Percentiles rank a stretch among this genome's conserved stretches.
Conservation (phyloP, 768 basidiomycete species). For the Collybia sordida region DNA sequence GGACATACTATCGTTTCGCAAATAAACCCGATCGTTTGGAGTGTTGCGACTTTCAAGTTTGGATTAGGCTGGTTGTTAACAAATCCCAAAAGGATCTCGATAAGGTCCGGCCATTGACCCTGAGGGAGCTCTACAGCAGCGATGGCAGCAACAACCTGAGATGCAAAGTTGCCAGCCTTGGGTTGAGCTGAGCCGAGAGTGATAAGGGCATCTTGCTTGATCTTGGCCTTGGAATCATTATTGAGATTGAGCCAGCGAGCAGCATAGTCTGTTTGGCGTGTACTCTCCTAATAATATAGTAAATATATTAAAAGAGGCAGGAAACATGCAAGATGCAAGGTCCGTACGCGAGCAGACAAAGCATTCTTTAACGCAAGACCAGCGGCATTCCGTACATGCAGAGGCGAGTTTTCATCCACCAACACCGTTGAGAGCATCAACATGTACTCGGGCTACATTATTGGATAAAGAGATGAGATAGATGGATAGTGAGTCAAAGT, state of each 20-base stretch:
- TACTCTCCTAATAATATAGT: conserved; percentile 54
- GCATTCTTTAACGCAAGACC: conserved; percentile 97
- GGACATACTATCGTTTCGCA: conserved; percentile 91
- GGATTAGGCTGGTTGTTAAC: conserved; percentile 74
- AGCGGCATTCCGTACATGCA: conserved; percentile 91
- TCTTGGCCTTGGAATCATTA: conserved; percentile 64
- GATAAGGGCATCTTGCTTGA: conserved; percentile 85
- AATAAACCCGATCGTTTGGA: conserved; percentile 96
- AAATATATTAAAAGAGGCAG: conserved; percentile 17
- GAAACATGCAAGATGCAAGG: conserved; percentile 13
- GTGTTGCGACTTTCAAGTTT: conserved; percentile 79
- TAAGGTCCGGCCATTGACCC: conserved; percentile 87
- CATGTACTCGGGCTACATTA: conserved; percentile 85
- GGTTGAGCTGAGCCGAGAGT: conserved; percentile 72
- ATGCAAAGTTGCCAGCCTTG: conserved; percentile 84
- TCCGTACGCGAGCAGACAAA: conserved; percentile 80
- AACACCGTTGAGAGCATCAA: conserved; percentile 85
- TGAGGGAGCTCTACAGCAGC: conserved; percentile 90
- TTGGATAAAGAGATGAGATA: conserved; percentile 18
- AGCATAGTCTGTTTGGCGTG: conserved; percentile 74
- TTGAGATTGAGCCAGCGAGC: conserved; percentile 82
- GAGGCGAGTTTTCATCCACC: conserved; percentile 65
- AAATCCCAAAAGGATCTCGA: conserved; percentile 84
- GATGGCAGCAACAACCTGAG: conserved; percentile 93
- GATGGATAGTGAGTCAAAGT: conserved; percentile 15